Conservation (phyloP, 768 basidiomycete genomes). For the Termitomyces sp. region DNA sequence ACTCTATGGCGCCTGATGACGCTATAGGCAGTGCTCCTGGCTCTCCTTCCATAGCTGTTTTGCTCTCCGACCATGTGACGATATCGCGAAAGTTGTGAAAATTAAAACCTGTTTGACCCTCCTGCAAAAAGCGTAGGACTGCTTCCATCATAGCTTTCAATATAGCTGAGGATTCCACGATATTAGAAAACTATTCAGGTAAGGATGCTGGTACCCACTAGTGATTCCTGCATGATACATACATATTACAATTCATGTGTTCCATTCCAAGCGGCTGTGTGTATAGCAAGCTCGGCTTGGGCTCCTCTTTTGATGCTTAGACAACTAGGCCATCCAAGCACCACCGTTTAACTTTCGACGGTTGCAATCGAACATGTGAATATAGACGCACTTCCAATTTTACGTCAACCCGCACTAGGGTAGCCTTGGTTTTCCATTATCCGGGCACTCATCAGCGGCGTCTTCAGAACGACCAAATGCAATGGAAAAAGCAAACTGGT, state of each 20-base stretch:
- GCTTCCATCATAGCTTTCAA: slow-evolving; percentile 64
- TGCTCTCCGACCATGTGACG: slow-evolving; percentile 30
- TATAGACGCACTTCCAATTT: slow-evolving; percentile 47
- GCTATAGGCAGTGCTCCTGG: neutral
- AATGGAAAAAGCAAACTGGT: slow-evolving; percentile 50
- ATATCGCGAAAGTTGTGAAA: slow-evolving; percentile 45
- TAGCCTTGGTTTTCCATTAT: slow-evolving; percentile 51
- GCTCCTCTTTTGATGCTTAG: slow-evolving; percentile 44
- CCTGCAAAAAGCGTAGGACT: slow-evolving; percentile 36
- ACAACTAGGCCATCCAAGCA: slow-evolving; percentile 47
- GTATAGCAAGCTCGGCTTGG: slow-evolving; percentile 47
- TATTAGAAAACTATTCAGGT: neutral
- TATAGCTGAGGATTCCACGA: slow-evolving; percentile 34
- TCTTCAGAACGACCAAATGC: slow-evolving; percentile 63
- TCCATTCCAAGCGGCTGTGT: slow-evolving; percentile 56
- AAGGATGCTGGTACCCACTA: slow-evolving; percentile 29
- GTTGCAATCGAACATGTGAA: slow-evolving; percentile 46
- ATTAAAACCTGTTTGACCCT: slow-evolving; percentile 37
- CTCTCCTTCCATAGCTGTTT: neutral
- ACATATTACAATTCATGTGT: slow-evolving; percentile 54
- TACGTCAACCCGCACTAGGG: slow-evolving; percentile 52
- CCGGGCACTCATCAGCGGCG: slow-evolving; percentile 60
- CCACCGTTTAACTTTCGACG: too few species aligned
- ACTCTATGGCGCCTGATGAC: neutral
- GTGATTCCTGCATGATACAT: slow-evolving; percentile 53